Evolutionary conservation across 2,329 filamentous ascomycete species (phyloP).

Genomic region (Sporothrix variecibatus): DNA sequence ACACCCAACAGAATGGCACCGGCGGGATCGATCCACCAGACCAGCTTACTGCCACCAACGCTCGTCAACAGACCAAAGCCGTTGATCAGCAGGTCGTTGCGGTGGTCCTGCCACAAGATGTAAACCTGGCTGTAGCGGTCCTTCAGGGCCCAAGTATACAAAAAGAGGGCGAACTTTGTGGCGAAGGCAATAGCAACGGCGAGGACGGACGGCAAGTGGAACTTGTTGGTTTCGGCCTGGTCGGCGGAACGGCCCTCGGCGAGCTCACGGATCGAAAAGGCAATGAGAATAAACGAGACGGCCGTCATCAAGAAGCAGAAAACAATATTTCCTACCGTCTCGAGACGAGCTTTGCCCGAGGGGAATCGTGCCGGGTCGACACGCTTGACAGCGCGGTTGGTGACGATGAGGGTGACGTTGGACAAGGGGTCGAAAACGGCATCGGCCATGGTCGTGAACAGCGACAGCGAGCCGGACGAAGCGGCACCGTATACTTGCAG

Average conservation of each 20-base stretch:
- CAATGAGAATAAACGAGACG: constrained; percentile 89
- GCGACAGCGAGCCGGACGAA: constrained; percentile 83
- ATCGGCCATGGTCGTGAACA: constrained; percentile 98
- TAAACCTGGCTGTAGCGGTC: constrained; percentile 89
- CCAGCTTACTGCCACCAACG: constrained; percentile 83
- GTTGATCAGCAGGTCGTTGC: constrained; percentile 97
- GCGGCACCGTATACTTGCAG: constrained; percentile 89
- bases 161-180: constrained; percentile 80
- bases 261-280: constrained; percentile 77
- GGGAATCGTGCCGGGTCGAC: constrained; percentile 88
- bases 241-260: constrained; percentile 44
- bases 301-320: constrained; percentile 97
- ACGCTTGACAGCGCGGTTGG: constrained; percentile 81
- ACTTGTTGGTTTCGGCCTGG: constrained; percentile 58
- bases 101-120: constrained; percentile 95
- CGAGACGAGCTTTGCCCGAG: constrained; percentile 88
- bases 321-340: constrained; percentile 92
- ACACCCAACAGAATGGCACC: constrained; percentile 83
- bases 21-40: constrained; percentile 94
- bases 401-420: constrained; percentile 83
- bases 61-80: constrained; percentile 89
- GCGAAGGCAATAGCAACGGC: constrained; percentile 80
- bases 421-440: constrained; percentile 89
- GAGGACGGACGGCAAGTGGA: constrained; percentile 81
- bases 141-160: constrained; percentile 90